Conservation (phyloP, 2,329 filamentous ascomycete genomes). For the Pestalotiopsis sp. region DNA sequence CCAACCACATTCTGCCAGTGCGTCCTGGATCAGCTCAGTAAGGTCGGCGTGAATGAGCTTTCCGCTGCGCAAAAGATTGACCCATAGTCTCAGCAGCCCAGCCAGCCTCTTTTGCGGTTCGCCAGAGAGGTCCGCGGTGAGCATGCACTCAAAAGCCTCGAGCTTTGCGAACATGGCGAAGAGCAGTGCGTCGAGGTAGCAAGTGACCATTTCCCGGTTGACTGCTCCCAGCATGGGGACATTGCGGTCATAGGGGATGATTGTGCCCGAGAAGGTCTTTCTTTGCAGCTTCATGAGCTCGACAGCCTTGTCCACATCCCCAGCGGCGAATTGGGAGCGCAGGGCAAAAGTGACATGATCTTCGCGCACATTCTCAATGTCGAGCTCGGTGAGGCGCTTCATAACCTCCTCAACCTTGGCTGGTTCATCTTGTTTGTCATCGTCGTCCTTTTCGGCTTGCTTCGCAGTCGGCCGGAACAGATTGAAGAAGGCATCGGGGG, state of each 20-base stretch:
- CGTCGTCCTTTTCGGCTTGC: slow-evolving; percentile 50
- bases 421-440: slow-evolving; percentile 49
- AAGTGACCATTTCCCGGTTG: slow-evolving; percentile 87
- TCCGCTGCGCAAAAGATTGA: slow-evolving; percentile 86
- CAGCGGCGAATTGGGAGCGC: slow-evolving; percentile 66
- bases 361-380: slow-evolving; percentile 49
- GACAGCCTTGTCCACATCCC: slow-evolving; percentile 74
- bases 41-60: slow-evolving; percentile 85
- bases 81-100: slow-evolving; percentile 84
- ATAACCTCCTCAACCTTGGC: slow-evolving; percentile 41
- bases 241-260: slow-evolving; percentile 73
- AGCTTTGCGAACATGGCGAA: slow-evolving; percentile 96
- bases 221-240: slow-evolving; percentile 80
- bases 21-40: slow-evolving; percentile 80
- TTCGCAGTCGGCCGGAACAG: slow-evolving; percentile 67
- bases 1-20: slow-evolving; percentile 87
- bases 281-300: slow-evolving; percentile 78
- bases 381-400: slow-evolving; percentile 38
- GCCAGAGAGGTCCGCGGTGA: slow-evolving; percentile 71
- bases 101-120: slow-evolving; percentile 72
- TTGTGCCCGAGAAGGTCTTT: slow-evolving; percentile 77
- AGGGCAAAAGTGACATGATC: slow-evolving; percentile 62
- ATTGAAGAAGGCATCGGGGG: slow-evolving; percentile 61
- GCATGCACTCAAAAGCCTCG: slow-evolving; percentile 89
- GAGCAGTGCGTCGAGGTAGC: slow-evolving; percentile 87